Percentiles rank a stretch among this genome's conserved stretches.
These are phyloP conservation scores for Lactarius hatsudake DNA, from an alignment of 768 basidiomycete genomes.

Conservation along the genomic window DNA sequence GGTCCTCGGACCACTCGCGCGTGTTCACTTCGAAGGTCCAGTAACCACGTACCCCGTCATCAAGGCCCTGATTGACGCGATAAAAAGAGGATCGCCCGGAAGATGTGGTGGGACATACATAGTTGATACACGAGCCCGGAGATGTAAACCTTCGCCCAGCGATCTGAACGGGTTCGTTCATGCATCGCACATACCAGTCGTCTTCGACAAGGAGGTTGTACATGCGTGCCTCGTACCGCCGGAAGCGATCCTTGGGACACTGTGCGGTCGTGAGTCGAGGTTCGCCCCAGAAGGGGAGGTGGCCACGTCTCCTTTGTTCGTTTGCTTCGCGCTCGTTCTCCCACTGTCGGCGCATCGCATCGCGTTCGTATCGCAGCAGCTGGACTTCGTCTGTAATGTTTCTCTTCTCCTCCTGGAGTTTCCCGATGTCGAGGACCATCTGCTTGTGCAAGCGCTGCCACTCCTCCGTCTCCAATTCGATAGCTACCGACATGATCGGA, in stretches of 20 bases:
- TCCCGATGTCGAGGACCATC: conserved; percentile 6
- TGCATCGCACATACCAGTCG: conserved; percentile 30
- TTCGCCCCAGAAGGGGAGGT: conserved; percentile 21
- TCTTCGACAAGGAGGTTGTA: conserved; percentile 28
- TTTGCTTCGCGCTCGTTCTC: conserved; percentile 23
- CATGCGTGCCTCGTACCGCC: conserved; percentile 27
- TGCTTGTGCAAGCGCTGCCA: conserved; percentile 8
- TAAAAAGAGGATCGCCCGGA: neutral
- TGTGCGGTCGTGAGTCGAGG: conserved; percentile 11
- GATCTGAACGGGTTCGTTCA: conserved; percentile 6
- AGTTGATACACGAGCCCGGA: conserved; percentile 6
- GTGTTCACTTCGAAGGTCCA: conserved; percentile 20
- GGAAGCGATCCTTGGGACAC: conserved; percentile 16
- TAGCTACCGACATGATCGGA: conserved; percentile 5
- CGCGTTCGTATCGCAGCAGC: conserved; percentile 18
- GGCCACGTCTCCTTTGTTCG: conserved; percentile 23
- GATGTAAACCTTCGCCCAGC: conserved; percentile 2
- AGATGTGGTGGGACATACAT: conserved; percentile 6
- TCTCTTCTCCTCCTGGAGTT: neutral
- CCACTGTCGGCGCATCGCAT: conserved; percentile 14
- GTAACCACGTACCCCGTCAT: conserved; percentile 15
- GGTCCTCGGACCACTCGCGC: conserved; percentile 19
- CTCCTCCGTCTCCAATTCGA: conserved; percentile 1
- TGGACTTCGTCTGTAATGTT: conserved; percentile 2
- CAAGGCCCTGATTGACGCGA: conserved; percentile 17